Percentiles rank a stretch among this genome's conserved stretches.
Evolutionary conservation across 345 rosid genomes (phyloP).

Genomic region (Populus davidiana): DNA sequence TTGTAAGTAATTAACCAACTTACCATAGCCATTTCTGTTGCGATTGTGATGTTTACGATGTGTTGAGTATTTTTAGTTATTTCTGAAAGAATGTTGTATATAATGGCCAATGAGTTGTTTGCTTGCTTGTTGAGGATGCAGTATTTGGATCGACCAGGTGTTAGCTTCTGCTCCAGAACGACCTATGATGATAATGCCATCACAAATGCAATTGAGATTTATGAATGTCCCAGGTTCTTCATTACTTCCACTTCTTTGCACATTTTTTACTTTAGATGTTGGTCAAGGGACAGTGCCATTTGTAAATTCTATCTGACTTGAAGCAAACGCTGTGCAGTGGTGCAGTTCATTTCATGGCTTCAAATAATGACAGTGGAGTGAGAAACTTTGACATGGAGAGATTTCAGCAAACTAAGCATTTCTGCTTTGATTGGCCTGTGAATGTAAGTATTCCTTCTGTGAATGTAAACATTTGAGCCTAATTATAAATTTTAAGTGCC

Average conservation of each 20-base stretch:
- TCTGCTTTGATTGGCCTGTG: conserved; percentile 51
- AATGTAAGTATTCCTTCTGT: conserved; percentile 37
- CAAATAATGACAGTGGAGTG: conserved; percentile 55
- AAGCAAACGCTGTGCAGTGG: conserved; percentile 35
- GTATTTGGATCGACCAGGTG: conserved; percentile 82
- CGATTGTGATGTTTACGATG: background rate
- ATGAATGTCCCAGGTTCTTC: conserved; percentile 44
- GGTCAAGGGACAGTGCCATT: background rate
- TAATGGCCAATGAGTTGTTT: conserved; percentile 8
- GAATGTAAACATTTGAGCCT: background rate
- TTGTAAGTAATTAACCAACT: too few relatives aligned
- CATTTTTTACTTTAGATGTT: background rate
- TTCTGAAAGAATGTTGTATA: background rate
- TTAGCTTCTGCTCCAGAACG: conserved; percentile 80
- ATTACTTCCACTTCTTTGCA: background rate
- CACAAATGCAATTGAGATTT: conserved; percentile 89
- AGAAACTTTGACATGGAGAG: conserved; percentile 58
- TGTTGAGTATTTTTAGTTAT: conserved; percentile 1
- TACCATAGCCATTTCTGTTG: too few relatives aligned
- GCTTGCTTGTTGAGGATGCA: conserved; percentile 24
- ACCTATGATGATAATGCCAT: conserved; percentile 89
- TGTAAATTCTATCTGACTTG: conserved; percentile 5
- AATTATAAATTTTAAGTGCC: background rate
- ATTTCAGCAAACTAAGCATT: conserved; percentile 44
- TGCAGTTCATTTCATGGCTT: conserved; percentile 49